A percentile compares a stretch with the other conserved stretches of the same genome.
Conservation (phyloP, 352 stramenopile species). For the Globisporangium sylvaticum region DNA sequence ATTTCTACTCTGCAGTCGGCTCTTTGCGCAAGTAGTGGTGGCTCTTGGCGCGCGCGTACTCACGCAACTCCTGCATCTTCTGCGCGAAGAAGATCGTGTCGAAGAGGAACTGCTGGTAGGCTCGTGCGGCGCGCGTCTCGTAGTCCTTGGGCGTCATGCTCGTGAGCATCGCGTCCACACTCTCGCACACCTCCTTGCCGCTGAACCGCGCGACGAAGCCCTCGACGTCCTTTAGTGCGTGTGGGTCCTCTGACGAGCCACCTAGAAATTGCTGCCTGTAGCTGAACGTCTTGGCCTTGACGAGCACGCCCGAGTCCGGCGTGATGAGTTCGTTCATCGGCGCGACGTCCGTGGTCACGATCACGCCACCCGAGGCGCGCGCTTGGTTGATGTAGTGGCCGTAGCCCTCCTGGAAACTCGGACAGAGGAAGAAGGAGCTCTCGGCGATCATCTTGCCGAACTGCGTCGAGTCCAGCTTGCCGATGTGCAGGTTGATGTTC, state of each 20-base stretch:
- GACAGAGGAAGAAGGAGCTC: conserved; percentile 41
- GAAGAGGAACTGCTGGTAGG: conserved; percentile 55
- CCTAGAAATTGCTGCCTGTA: conserved; percentile 33
- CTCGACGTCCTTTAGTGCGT: conserved; percentile 30
- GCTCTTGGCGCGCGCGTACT: conserved; percentile 27
- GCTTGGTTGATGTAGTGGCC: conserved; percentile 70
- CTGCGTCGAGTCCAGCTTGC: conserved; percentile 24
- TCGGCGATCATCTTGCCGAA: conserved; percentile 44
- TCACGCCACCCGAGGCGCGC: conserved; percentile 34
- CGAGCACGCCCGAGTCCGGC: conserved; percentile 31
- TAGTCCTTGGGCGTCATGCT: conserved; percentile 30
- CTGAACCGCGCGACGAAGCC: conserved; percentile 42
- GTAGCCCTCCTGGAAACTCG: conserved; percentile 51
- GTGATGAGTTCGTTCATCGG: conserved; percentile 67
- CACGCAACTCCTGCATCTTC: conserved; percentile 46
- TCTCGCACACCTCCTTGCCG: conserved; percentile 33
- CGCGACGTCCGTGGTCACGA: conserved; percentile 47
- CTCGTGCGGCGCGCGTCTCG: conserved; percentile 24
- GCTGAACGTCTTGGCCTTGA: conserved; percentile 19
- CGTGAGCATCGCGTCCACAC: conserved; percentile 33
- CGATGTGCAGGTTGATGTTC: conserved; percentile 32
- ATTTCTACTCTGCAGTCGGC: background rate
- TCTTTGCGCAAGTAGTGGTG: conserved; percentile 11
- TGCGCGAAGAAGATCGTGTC: conserved; percentile 61
- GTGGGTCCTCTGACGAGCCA: background rate